Base-by-base conservation (phyloP, 2,329 filamentous ascomycete genomes). In the Fusarium nematophilum region DNA sequence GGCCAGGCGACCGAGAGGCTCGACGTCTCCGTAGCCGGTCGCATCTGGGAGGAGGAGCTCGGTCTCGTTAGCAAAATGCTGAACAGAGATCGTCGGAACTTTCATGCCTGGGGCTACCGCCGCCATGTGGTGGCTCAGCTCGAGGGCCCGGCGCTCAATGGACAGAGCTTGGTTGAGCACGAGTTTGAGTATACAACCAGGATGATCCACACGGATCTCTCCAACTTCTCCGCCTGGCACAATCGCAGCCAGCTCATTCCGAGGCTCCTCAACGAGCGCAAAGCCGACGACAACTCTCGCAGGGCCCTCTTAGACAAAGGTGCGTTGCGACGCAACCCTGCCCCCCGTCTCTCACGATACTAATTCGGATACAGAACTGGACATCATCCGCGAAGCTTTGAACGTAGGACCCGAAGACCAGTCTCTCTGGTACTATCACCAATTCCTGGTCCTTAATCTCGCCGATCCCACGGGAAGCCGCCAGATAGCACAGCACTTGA, bases 201-300 rank as follows among this genome's bases (percentile, higher is more conserved):
- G 70, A 97, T 94, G 92, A 92, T 97, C 67, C 80, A 83, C 33
- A 79, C 77, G n/a, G 91, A 96, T 67, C 81, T 99, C 40, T 96
- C 91, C 33, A 99, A 99, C 73, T 99, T 98, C 73, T 97, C 93
- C 4, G 95, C 95, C 2, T 98, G 95, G 94, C 95, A 99, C 73
- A 90, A 90, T 70, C 87, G 95, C 45, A 92, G 90, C 65, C 91
- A 91, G 70, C 81, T 98, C 17, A 95, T 97, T 49, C 86, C 91
- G 34, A 84, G 85, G 33, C 76, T 97, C 15, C 79, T 98, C 43
- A 77, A 86, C 14, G 91, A 96, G 74, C 84, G 91, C 42, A 75
- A 80, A 0, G 89, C 91, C 2, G 83, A 85, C 57, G 82, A 86
- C 42, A 77, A 74, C 15, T 84, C 86, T 40, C 83, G 95, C 49